phyloP scores from a whole-genome alignment of 371 early-diverging fungal genomes.

The Haplosporangium sp. region DNA sequence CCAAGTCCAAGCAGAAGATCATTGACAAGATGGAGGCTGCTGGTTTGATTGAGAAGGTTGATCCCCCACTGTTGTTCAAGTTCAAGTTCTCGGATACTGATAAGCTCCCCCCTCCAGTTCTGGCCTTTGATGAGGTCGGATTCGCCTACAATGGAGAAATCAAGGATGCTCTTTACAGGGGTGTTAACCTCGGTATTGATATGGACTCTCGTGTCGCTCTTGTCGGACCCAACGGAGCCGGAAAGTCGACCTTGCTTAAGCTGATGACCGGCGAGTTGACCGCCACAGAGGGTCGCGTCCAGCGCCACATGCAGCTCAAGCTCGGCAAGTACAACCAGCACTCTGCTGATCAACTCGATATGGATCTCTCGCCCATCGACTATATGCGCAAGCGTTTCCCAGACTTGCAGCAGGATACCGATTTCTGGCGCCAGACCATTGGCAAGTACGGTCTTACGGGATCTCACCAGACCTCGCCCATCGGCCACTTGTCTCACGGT shows the following conservation, averaged over 20 bases:
- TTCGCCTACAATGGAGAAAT: slow-evolving; percentile 91
- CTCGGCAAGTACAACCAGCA: slow-evolving; percentile 98
- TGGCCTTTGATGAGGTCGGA: slow-evolving; percentile 91
- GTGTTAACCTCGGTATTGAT: slow-evolving; percentile 94
- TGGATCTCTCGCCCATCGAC: slow-evolving; percentile 89
- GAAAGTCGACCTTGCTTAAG: slow-evolving; percentile 95
- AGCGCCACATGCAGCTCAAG: slow-evolving; percentile 92
- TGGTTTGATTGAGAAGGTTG: slow-evolving; percentile 95
- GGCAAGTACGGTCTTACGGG: slow-evolving; percentile 96
- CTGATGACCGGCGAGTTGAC: slow-evolving; percentile 89
- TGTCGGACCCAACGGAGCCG: slow-evolving; percentile 94
- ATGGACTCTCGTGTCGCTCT: slow-evolving; percentile 96
- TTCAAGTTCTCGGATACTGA: slow-evolving; percentile 90
- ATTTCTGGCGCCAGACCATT: slow-evolving; percentile 89
- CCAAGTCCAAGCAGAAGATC: slow-evolving; percentile 99
- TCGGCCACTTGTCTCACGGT: slow-evolving; percentile 92
- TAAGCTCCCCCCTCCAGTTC: slow-evolving; percentile 96
- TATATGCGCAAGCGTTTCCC: slow-evolving; percentile 92
- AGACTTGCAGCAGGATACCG: slow-evolving; percentile 76
- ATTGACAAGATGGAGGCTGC: slow-evolving; percentile 99
- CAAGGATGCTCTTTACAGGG: slow-evolving; percentile 85
- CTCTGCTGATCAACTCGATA: slow-evolving; percentile 95
- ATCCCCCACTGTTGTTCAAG: slow-evolving; percentile 75
- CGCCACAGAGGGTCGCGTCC: slow-evolving; percentile 88
- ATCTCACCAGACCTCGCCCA: slow-evolving; percentile 90